phyloP scores from a whole-genome alignment of 257 asterid species.

The Rubia yunnanensis region DNA sequence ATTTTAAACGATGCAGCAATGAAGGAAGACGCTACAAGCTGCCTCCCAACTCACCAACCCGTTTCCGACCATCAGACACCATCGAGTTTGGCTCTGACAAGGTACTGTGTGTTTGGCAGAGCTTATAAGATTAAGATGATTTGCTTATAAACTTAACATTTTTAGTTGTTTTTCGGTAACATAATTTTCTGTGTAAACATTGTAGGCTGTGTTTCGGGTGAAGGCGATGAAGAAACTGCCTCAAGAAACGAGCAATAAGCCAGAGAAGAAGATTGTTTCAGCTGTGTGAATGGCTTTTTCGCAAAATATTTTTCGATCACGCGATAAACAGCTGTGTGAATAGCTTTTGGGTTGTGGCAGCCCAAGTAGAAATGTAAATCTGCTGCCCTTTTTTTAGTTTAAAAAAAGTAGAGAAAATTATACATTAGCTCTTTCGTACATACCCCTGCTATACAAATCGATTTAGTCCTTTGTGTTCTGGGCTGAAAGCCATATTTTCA shows the following conservation, averaged over 20 bases:
- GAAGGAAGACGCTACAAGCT: conserved; percentile 55
- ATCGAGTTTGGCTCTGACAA: conserved; percentile 78
- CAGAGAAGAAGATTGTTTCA: conserved; percentile 31
- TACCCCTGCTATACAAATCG: not conserved
- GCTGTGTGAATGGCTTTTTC: conserved; percentile 27
- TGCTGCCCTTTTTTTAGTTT: conserved; percentile 25
- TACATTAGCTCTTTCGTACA: not conserved
- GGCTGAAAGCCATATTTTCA: not conserved
- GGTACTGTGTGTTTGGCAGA: too few relatives aligned
- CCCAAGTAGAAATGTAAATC: conserved; percentile 17
- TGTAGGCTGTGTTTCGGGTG: conserved; percentile 61
- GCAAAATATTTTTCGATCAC: not conserved
- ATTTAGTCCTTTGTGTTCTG: not conserved
- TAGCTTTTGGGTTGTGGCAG: conserved; percentile 29
- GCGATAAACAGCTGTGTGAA: conserved; percentile 30
- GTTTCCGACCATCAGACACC: conserved; percentile 63
- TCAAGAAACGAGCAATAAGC: conserved; percentile 13
- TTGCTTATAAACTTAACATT: too few relatives aligned
- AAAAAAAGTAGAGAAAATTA: not conserved
- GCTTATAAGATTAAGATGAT: too few relatives aligned
- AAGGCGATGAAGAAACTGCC: conserved; percentile 58
- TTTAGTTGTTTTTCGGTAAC: not conserved
- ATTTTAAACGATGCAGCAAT: conserved; percentile 32
- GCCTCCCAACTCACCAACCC: conserved; percentile 62
- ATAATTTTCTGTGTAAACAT: not conserved